These are phyloP conservation scores for Metarhizium sp. DNA, from an alignment of 2,329 filamentous ascomycete species.

Conservation along the genomic window DNA sequence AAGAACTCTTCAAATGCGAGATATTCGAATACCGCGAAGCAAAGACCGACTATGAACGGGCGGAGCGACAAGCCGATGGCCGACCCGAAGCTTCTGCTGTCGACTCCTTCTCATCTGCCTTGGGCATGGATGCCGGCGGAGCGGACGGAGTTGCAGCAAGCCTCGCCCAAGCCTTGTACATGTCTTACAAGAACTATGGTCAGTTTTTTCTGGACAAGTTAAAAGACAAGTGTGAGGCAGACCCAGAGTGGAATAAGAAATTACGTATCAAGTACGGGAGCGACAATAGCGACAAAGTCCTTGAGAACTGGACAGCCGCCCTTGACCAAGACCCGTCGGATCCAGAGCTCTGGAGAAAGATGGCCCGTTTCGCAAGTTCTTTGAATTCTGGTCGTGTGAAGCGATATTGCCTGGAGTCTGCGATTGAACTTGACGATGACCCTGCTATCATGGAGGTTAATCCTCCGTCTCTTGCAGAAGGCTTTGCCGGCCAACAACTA, in stretches of 20 bases:
- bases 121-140: slow-evolving; percentile 50
- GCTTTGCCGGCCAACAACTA: slow-evolving; percentile 52
- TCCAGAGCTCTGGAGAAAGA: slow-evolving; percentile 54
- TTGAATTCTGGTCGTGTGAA: slow-evolving; percentile 47
- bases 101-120: slow-evolving; percentile 39
- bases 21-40: slow-evolving; percentile 91
- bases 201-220: slow-evolving; percentile 73
- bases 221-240: slow-evolving; percentile 24
- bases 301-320: slow-evolving; percentile 48
- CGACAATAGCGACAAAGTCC: slow-evolving; percentile 32
- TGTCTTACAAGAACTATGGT: slow-evolving; percentile 92
- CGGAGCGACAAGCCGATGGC: slow-evolving; percentile 45
- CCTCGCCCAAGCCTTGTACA: slow-evolving; percentile 79
- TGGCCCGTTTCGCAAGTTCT: slow-evolving; percentile 48
- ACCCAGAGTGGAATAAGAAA: slow-evolving; percentile 40
- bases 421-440: slow-evolving; percentile 59
- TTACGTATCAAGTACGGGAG: slow-evolving; percentile 17
- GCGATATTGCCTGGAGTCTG: slow-evolving; percentile 55
- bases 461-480: slow-evolving; percentile 53
- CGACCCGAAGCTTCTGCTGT: slow-evolving; percentile 28
- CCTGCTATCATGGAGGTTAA: slow-evolving; percentile 52
- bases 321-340: slow-evolving; percentile 58
- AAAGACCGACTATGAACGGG: slow-evolving; percentile 70
- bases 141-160: slow-evolving; percentile 71
- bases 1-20: slow-evolving; percentile 77